Conservation (phyloP, 2,329 filamentous ascomycete genomes). For the Diaporthe velutina region DNA sequence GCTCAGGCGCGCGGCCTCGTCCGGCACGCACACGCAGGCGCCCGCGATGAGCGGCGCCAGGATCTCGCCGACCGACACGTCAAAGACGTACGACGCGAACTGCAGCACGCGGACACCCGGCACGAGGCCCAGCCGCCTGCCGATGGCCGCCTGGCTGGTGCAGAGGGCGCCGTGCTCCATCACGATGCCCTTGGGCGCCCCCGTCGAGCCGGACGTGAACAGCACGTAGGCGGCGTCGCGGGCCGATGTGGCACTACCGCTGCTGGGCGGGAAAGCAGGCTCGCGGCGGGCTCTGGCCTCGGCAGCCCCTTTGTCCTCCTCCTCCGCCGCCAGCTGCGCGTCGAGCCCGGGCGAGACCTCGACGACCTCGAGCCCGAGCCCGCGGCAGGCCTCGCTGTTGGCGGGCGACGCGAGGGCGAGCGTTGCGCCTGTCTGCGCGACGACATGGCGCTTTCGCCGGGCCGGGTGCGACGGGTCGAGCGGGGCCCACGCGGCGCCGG, state of each 20-base stretch:
- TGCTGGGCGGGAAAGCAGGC: no score
- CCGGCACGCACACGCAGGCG: slow-evolving; percentile 52
- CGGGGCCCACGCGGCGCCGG: slow-evolving; percentile 2
- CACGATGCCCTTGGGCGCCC: slow-evolving; percentile 50
- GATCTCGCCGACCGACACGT: slow-evolving; percentile 45
- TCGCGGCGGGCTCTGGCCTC: no score
- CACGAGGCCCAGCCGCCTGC: slow-evolving; percentile 41
- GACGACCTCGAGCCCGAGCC: neutral
- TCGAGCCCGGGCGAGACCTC: neutral
- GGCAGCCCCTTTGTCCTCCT: neutral
- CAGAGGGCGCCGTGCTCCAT: slow-evolving; percentile 38
- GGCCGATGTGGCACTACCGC: neutral
- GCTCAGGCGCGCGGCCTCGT: slow-evolving; percentile 54
- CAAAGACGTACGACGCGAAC: slow-evolving; percentile 50
- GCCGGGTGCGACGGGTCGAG: neutral
- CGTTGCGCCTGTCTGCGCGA: neutral
- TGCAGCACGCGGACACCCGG: slow-evolving; percentile 47
- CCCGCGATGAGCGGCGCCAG: slow-evolving; percentile 42
- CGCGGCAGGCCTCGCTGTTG: neutral
- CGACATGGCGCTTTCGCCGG: neutral
- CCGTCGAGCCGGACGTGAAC: slow-evolving; percentile 53
- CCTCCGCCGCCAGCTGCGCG: neutral
- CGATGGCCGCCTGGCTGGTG: slow-evolving; percentile 41
- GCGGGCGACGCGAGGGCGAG: neutral
- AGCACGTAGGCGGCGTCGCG: slow-evolving; percentile 32